A percentile compares a stretch with the other conserved stretches of the same genome.
phyloP scores from a whole-genome alignment of 805 yeast genomes.

The Helenozyma baotianmanensis region DNA sequence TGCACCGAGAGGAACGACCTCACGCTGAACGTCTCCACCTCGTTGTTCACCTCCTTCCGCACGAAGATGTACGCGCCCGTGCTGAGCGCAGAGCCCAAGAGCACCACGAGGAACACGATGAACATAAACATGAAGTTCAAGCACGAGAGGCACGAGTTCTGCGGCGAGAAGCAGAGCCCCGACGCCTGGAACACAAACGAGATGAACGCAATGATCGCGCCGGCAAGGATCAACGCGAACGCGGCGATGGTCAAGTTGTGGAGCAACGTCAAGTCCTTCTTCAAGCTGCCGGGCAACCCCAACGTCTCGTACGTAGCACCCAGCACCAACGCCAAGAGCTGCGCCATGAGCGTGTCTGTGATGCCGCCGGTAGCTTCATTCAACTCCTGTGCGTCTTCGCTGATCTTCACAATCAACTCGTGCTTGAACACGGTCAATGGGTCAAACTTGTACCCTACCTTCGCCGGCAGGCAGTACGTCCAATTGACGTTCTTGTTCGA shows the following conservation, averaged over 20 bases:
- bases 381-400: conserved; percentile 20
- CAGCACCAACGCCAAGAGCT: conserved; percentile 9
- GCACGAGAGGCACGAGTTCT: conserved; percentile 43
- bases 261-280: conserved; percentile 41
- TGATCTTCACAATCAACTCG: conserved; percentile 29
- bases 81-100: conserved; percentile 48
- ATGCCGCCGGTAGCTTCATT: conserved; percentile 9
- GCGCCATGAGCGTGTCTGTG: conserved; percentile 6
- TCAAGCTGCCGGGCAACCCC: conserved; percentile 51
- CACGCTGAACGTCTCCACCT: conserved; percentile 48
- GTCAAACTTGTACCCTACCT: conserved; percentile 53
- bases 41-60: conserved; percentile 47
- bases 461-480: conserved; percentile 51
- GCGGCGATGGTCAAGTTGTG: conserved; percentile 51
- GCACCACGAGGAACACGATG: conserved; percentile 41
- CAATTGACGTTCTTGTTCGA: conserved; percentile 29
- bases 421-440: conserved; percentile 37
- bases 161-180: conserved; percentile 39
- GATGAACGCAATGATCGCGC: conserved; percentile 36
- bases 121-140: conserved; percentile 41
- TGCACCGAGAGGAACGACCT: conserved; percentile 44
- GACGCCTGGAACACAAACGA: conserved; percentile 45
- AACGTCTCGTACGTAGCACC: conserved; percentile 27
- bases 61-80: conserved; percentile 59
- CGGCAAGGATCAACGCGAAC: conserved; percentile 40